Evolutionary conservation across 169 alveolate species (phyloP), one percentile per base, ranked within the genome.

Genomic region (Cyclospora cayetanensis): DNA sequence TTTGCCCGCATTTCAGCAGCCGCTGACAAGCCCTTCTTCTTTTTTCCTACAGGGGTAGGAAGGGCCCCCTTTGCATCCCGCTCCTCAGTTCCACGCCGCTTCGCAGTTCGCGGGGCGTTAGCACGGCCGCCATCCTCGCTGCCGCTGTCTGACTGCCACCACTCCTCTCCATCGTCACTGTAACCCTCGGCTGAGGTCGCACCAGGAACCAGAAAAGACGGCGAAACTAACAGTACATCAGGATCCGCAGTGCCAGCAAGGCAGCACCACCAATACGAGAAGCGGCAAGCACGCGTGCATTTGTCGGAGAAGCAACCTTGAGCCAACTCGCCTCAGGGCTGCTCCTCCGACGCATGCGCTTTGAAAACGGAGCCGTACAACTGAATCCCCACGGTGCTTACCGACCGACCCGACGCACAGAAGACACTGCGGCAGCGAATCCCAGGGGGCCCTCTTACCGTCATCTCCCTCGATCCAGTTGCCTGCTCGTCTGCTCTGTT

Each of bases 141-240:
- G 2, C 4, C 92, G 39, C 89, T 74, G 63, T 60, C 85, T 9
- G 89, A 53, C 11, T 2, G 88, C 93, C 93, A 88, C 93, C 85
- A 79, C 82, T 88, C 93, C 89, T 88, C 89, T 12, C 93, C 93
- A 31, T 88, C 93, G 53, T 88, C 93, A 46, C 85, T 88, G 68
- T 88, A 88, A 37, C 93, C 93, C 35, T 37, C 86, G n/a, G 43
- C 90, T 60, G 60, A 34, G 72, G 9, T 1, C 63, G 12, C 63
- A 18, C 27, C 63, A 50, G 63, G 63, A 18, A 50, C 9, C 1
- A 50, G 63, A n/a, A 50, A 50, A n/a, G 63, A 50, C 63, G 2
- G 63, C 27, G 63, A 2, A 50, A 50, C 27, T 0, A 50, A 50
- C 1, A n/a, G n/a, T n/a, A n/a, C 27, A 0, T 7, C 7, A 46